Percentiles rank a stretch among this genome's conserved stretches.
Conservation (phyloP, 768 basidiomycete genomes). For the Suillus subluteus region DNA sequence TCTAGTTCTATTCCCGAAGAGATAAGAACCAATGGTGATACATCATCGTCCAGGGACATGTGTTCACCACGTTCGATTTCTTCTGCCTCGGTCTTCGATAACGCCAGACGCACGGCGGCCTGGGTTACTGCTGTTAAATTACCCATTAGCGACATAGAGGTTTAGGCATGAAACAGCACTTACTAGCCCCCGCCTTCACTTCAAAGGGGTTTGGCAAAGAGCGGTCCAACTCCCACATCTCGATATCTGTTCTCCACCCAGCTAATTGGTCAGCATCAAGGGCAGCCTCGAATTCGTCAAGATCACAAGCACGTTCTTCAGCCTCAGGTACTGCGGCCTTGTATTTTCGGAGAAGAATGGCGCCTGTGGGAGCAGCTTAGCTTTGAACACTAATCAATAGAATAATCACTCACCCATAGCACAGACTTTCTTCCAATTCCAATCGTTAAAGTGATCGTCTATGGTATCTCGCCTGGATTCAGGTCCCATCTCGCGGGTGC, state of each 20-base stretch:
- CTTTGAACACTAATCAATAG: neutral
- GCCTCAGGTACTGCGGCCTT: constrained; percentile 1
- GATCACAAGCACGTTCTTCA: neutral
- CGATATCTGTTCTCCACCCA: constrained; percentile 23
- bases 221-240: constrained; percentile 28
- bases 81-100: constrained; percentile 27
- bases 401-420: constrained; percentile 24
- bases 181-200: constrained; percentile 13
- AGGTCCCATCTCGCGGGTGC: constrained; percentile 39
- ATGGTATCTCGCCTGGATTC: constrained; percentile 36
- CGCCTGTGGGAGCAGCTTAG: constrained; percentile 1
- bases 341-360: constrained; percentile 8
- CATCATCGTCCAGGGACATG: constrained; percentile 6
- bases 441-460: constrained; percentile 37
- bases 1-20: constrained; percentile 37
- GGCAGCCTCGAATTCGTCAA: neutral
- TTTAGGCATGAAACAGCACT: neutral
- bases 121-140: constrained; percentile 15
- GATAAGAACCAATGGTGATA: constrained; percentile 31
- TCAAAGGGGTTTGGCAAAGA: constrained; percentile 25
- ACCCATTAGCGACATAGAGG: neutral
- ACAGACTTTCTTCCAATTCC: constrained; percentile 36
- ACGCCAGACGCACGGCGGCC: constrained; percentile 19
- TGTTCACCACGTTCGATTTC: constrained; percentile 11
- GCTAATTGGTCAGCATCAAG: neutral